Evolutionary conservation across 495 filamentous ascomycete species (phyloP).

Genomic region (Hypoxylon lenormandii): DNA sequence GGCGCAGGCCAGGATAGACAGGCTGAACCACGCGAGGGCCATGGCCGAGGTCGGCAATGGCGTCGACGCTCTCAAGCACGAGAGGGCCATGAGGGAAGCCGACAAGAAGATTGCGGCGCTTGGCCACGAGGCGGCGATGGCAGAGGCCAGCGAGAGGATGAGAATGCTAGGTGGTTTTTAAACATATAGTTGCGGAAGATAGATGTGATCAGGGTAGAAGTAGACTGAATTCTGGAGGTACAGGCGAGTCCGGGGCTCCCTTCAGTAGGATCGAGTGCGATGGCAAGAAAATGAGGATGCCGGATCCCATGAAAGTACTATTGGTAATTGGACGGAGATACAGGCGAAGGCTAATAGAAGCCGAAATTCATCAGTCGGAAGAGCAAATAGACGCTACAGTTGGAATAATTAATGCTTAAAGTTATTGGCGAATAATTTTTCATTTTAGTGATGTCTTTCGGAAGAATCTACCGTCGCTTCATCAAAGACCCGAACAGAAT

Average conservation of each 20-base stretch:
- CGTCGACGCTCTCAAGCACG: neutral
- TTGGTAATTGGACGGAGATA: too few species aligned
- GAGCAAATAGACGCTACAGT: neutral
- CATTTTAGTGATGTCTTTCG: neutral
- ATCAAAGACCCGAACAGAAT: neutral
- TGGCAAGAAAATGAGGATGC: neutral
- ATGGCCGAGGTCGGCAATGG: neutral
- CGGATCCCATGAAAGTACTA: neutral
- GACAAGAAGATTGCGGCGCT: constrained; percentile 1
- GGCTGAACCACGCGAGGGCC: constrained; percentile 1
- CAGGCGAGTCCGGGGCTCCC: too few species aligned
- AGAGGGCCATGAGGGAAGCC: constrained; percentile 5
- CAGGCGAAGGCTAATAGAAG: too few species aligned
- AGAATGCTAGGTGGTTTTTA: neutral
- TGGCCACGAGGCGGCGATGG: constrained; percentile 1
- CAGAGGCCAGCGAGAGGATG: neutral
- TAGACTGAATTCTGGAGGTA: too few species aligned
- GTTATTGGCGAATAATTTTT: too few species aligned
- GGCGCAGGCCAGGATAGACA: neutral
- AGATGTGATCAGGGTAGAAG: too few species aligned
- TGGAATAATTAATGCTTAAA: too few species aligned
- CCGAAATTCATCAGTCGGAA: neutral
- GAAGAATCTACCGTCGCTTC: neutral
- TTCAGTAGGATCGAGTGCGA: neutral
- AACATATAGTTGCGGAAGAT: neutral